Base-by-base conservation (phyloP, 768 basidiomycete genomes). In the Amanita pallidorosea region DNA sequence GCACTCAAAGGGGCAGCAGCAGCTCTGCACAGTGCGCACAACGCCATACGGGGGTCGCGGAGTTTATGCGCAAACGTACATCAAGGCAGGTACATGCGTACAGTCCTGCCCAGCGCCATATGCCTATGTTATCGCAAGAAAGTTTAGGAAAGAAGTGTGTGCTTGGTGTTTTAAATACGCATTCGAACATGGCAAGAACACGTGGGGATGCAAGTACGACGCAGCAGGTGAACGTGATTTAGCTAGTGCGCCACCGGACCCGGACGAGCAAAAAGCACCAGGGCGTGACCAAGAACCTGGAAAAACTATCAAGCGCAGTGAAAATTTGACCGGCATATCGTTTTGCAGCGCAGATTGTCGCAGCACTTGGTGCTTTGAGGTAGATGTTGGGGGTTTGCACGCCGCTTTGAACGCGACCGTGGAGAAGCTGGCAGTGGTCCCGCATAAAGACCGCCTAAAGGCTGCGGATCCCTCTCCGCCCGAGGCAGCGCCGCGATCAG, bases 71-170 rank as follows among this genome's bases (percentile, higher is more conserved):
- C 67, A 57, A 11, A 56, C 61, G 29, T 49, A 61, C 35, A 72
- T 80, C 49, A 64, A 67, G 3, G 66, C 69, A 36, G 69, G 70
- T 47, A 72, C 73, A 7, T 65, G 67, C 22, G 60, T 83, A 38
- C 66, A 75, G 48, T 62, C 63, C 20, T 73, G 73, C 51, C 53
- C 67, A 44, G 63, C 63, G 5, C 83, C 83, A 1, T 83, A 79
- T 57, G 70, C 75, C 0, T 71, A 70, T 45, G 79, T 80, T 31
- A 68, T 85, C 46, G 76, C 76, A 61, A 78, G 73, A 57, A 74
- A 75, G 54, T 85, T 82, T 55, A 71, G 80, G 36, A 80, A 77
- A 60, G 82, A 83, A 60, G 80, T 83, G 43, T 85, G 83, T 56
- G 76, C 72, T 8, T 66, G 75, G 58, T 85, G 83, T 62, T 84